Conservation (phyloP, 1,284 basidiomycete species). For the Rhodotorula mucilaginosa region DNA sequence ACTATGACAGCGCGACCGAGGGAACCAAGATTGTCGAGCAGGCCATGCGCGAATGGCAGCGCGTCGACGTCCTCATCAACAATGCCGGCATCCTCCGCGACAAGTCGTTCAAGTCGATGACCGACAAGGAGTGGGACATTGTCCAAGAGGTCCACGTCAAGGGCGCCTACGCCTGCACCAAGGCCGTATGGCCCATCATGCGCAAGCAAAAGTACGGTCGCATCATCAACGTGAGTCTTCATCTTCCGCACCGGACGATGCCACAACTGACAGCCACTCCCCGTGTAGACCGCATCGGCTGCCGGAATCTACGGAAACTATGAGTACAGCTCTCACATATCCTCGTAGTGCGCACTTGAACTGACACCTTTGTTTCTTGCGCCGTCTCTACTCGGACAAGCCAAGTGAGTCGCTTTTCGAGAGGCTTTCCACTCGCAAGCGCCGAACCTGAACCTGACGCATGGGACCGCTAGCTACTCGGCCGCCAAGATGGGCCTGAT, state of each 20-base stretch:
- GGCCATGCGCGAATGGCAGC: constrained; percentile 82
- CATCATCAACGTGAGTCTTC: constrained; percentile 64
- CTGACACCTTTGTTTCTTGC: no score
- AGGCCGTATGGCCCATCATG: constrained; percentile 95
- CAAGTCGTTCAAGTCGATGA: constrained; percentile 54
- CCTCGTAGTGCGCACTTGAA: no score
- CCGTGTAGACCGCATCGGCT: constrained; percentile 67
- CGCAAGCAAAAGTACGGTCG: constrained; percentile 76
- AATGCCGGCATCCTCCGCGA: constrained; percentile 89
- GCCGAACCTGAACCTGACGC: neutral
- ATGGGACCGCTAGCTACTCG: constrained; percentile 51
- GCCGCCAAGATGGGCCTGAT: constrained; percentile 75
- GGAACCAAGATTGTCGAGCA: constrained; percentile 77
- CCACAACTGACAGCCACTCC: neutral
- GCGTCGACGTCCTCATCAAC: constrained; percentile 73
- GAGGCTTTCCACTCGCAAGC: constrained; percentile 39
- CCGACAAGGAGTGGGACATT: constrained; percentile 52
- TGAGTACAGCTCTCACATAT: neutral
- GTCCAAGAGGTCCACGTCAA: constrained; percentile 79
- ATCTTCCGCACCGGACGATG: neutral
- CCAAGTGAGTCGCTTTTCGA: constrained; percentile 41
- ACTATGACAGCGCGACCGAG: constrained; percentile 85
- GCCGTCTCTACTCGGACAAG: constrained; percentile 6
- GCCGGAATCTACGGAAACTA: constrained; percentile 69
- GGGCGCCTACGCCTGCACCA: constrained; percentile 91